Percentiles rank a stretch among this genome's conserved stretches.
These are phyloP conservation scores for Lasiodiplodia citricola DNA, from an alignment of 2,329 filamentous ascomycete genomes.

Conservation along the genomic window DNA sequence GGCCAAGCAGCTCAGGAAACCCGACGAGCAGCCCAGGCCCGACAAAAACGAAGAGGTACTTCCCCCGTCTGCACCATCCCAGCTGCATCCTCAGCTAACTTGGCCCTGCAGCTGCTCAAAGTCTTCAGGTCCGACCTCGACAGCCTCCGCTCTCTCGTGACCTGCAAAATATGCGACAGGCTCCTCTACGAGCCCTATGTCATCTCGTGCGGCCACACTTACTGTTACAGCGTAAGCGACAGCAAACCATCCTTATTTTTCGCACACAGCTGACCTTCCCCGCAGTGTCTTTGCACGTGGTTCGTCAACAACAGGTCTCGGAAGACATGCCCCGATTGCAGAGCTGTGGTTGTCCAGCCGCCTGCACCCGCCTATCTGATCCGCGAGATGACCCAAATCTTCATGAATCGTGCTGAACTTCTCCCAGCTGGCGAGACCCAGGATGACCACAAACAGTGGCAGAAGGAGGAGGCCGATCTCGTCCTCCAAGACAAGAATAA, in stretches of 20 bases:
- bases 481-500: constrained; percentile 66
- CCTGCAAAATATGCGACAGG: constrained; percentile 72
- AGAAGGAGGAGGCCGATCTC: constrained; percentile 63
- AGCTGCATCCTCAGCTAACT: constrained; percentile 33
- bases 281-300: constrained; percentile 63
- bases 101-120: constrained; percentile 43
- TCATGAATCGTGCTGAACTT: constrained; percentile 64
- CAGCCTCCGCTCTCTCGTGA: constrained; percentile 64
- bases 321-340: constrained; percentile 73
- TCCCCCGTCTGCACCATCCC: not conserved
- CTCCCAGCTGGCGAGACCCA: constrained; percentile 67
- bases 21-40: constrained; percentile 39
- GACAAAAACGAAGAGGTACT: constrained; percentile 45
- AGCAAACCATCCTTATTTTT: constrained; percentile 35
- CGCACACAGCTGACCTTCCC: constrained; percentile 33
- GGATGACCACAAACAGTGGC: constrained; percentile 63
- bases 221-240: constrained; percentile 67
- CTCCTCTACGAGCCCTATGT: constrained; percentile 74
- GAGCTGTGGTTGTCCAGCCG: constrained; percentile 61
- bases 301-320: constrained; percentile 59
- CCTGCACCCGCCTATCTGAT: constrained; percentile 71
- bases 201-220: constrained; percentile 71
- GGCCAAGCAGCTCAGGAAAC: constrained; percentile 43
- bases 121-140: constrained; percentile 60
- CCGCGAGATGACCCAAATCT: constrained; percentile 68